Base-by-base conservation (phyloP, 495 filamentous ascomycete genomes). In the Xylaria intraflava region DNA sequence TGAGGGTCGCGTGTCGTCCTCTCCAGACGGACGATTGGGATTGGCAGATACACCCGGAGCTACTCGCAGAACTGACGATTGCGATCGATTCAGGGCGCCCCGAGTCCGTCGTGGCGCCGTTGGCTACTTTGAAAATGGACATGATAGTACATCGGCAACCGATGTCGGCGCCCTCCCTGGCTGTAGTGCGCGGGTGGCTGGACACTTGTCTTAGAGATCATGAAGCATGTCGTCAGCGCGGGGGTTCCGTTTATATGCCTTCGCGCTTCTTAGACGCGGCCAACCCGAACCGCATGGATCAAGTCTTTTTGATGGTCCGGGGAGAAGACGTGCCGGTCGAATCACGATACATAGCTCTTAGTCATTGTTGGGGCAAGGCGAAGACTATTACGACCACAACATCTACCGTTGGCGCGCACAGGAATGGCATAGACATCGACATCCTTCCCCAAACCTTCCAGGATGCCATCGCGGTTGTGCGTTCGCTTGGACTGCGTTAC, bases 321-420 rank as follows among this genome's bases (percentile, higher is more conserved):
- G 9, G 31, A 35, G 46, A 36, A 35, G 52, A 22, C 52, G 57
- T 6, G 14, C 17, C 42, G 6, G 51, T 26, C n/a, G 26, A 5
- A 19, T 35, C 41, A 9, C n/a, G 29, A n/a, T 67, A 59, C 22
- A 57, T 65, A 17, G 62, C 64, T 1, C 60, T 67, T 2, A 61
- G 60, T 44, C 62, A 67, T 38, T 63, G 65, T 24, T 65, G 62
- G 65, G 65, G 62, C 11, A 40, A 40, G 19, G 5, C 23, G 12
- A n/a, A 30, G 1, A 36, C 14, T 35, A 6, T 6, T 35, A 6
- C 14, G 3, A 35, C 12, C 7, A 11, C 31, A 35, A 6, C 31
- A 30, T 6, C 5, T 35, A 14, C 31, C 3, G 5, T 14, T 12
- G 31, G 14, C 7, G 14, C 14, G 3, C 31, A 14, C 14, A 14